Evolutionary conservation across 495 filamentous ascomycete species (phyloP).

Genomic region (Penicillium nucicola): DNA sequence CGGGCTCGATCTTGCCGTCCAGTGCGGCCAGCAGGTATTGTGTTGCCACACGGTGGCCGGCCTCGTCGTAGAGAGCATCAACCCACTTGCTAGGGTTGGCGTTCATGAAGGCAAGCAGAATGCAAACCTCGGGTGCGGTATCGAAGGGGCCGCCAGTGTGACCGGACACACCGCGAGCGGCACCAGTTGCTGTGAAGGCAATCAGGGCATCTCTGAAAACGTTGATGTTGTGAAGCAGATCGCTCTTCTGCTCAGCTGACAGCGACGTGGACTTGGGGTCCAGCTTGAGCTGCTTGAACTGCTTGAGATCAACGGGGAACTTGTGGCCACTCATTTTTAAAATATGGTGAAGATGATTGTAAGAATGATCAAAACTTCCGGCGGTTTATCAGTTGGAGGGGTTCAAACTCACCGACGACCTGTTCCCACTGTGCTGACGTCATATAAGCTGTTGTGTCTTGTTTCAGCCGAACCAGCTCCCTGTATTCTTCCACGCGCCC

Average conservation of each 20-base stretch:
- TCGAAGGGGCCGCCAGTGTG: slow-evolving; percentile 44
- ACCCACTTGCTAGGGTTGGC: slow-evolving; percentile 27
- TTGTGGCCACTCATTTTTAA: slow-evolving; percentile 22
- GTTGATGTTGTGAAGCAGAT: slow-evolving; percentile 37
- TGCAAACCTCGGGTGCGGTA: slow-evolving; percentile 39
- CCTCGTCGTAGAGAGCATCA: slow-evolving; percentile 38
- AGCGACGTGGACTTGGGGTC: slow-evolving; percentile 30
- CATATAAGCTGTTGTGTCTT: neutral
- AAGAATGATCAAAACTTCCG: too few relatives aligned
- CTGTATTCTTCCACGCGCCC: neutral
- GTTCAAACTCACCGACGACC: neutral
- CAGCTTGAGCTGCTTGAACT: slow-evolving; percentile 39
- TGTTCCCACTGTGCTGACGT: slow-evolving; percentile 2
- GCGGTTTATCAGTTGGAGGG: neutral
- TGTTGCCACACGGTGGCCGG: slow-evolving; percentile 39
- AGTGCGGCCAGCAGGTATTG: slow-evolving; percentile 36
- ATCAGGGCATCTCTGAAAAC: slow-evolving; percentile 40
- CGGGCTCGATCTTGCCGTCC: slow-evolving; percentile 35
- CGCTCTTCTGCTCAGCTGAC: slow-evolving; percentile 29
- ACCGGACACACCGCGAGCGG: slow-evolving; percentile 35
- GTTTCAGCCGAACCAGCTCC: neutral
- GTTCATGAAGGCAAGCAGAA: slow-evolving; percentile 37
- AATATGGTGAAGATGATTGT: neutral
- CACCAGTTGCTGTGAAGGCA: slow-evolving; percentile 37
- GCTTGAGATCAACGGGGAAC: slow-evolving; percentile 36